Evolutionary conservation across 331 rosid species (phyloP), one percentile per base, ranked within the genome.

Genomic region (Arachis monticola): DNA sequence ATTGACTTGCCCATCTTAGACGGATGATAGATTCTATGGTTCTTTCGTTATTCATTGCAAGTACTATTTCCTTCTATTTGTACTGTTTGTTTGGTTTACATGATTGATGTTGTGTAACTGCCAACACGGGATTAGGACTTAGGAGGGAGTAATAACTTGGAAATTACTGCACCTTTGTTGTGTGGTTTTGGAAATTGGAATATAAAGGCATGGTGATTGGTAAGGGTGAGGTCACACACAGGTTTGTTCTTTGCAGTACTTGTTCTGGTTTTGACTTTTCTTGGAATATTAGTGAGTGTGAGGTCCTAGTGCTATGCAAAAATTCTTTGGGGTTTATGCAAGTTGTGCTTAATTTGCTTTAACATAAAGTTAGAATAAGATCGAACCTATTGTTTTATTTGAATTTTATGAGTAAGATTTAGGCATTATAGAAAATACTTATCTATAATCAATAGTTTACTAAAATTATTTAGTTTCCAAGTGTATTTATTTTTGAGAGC

Each of bases 1-100:
- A 88, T 76, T 30, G 84, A 86, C 84, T 44, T 17, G 5, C 11
- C 32, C 30, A 63, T 51, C 41, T 77, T 86, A 80, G 84, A 80
- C 81, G 85, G 79, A 57, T 32, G 62, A 66, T 62, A 77, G 70
- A 80, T 80, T 83, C 71, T 42, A 3, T 38, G 77, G 83, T 68
- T 82, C 64, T 40, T 79, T 73, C 79, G 8, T 55, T 41, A 14
- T 11, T 73, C 68, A 38, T 10, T 7, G 2, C 1, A 27, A 27
- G 30, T 27, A 27, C 30, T 27, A 27, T 27, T 27, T 27, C 30
- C 30, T 27, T 27, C 30, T 27, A 27, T 27, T 1, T 27, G 30
- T 27, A 27, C 30, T 27, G 30, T 27, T 27, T 6, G 10, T 46
- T 46, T 46, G n/a, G 2, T 73, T 17, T 8, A 31, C 2, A 10